Base-by-base conservation (phyloP, 2,329 filamentous ascomycete species). In the Colletotrichum theobromicola region DNA sequence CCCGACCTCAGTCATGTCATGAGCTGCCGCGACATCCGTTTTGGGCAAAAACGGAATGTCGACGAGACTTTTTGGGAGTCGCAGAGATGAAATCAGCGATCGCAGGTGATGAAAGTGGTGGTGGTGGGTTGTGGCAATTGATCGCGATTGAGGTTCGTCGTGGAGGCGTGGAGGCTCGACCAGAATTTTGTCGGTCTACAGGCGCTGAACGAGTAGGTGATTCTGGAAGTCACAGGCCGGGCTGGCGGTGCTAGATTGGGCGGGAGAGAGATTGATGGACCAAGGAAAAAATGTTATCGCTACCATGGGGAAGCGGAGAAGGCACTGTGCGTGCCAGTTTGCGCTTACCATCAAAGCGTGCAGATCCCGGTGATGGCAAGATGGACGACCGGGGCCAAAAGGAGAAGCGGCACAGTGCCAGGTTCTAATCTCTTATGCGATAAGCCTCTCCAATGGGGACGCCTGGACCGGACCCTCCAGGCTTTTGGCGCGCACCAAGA, bases 1-100 rank as follows among this genome's bases (percentile, higher is more conserved):
- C 86, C 88, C 90, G 88, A 92, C 91, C 90, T 92, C 90, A 91
- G 88, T 92, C 91, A 93, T 93, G 89, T 90, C 91, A 92, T 91
- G 88, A 85, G 87, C 88, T 85, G 87, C 85, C 84, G 90, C 90
- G 90, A 92, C 91, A 93, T 93, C 90, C 91, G 91, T 92, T 93
- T 91, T 87, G 82, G 82, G 85, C 80, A 82, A 88, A 91, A 92
- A 91, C 88, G 88, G 87, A 70, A 91, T 88, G 89, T 80, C 79
- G 62, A 74, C 42, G 74, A 65, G 66, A 71, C 80, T 75, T 78
- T 68, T 74, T 68, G 72, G 50, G 85, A 86, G 86, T 82, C 57
- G 53, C 28, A 35, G 71, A 75, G 77, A 78, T 78, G 74, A 85
- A 86, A 79, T 72, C 65, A 50, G 42, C 76, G 76, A 76, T 76